Conservation (phyloP, 2,329 filamentous ascomycete species). For the Colletotrichum costaricense region DNA sequence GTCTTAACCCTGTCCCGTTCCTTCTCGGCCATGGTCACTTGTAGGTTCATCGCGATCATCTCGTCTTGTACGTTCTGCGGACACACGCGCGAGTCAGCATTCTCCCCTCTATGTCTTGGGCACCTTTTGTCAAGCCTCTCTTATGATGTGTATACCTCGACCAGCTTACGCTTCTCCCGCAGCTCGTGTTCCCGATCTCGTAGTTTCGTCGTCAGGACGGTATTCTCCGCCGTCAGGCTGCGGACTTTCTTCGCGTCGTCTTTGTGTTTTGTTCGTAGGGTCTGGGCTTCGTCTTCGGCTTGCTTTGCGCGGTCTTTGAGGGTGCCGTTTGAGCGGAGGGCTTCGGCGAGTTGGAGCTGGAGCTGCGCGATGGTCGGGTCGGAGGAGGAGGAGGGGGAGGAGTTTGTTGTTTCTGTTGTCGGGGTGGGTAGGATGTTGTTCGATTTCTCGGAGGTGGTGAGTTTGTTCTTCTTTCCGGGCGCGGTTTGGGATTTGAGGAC, state of each 20-base stretch:
- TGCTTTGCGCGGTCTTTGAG: slow-evolving; percentile 72
- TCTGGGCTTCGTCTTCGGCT: slow-evolving; percentile 72
- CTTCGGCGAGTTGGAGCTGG: slow-evolving; percentile 78
- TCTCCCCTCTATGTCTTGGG: not conserved
- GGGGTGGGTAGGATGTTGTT: not conserved
- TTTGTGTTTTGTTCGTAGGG: slow-evolving; percentile 68
- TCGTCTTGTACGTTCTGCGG: slow-evolving; percentile 87
- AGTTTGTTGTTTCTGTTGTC: slow-evolving; percentile 11
- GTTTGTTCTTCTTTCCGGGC: slow-evolving; percentile 34
- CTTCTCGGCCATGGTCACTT: slow-evolving; percentile 88
- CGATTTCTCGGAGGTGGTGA: slow-evolving; percentile 38
- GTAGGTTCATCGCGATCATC: slow-evolving; percentile 86
- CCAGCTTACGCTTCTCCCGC: slow-evolving; percentile 82
- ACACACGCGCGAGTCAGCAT: slow-evolving; percentile 4
- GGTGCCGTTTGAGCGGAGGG: slow-evolving; percentile 78
- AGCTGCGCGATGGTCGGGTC: slow-evolving; percentile 60
- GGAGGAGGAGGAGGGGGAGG: slow-evolving; percentile 33
- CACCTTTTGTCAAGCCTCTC: not conserved
- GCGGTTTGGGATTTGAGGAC: slow-evolving; percentile 46
- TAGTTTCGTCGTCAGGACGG: slow-evolving; percentile 72
- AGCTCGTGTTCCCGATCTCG: slow-evolving; percentile 89
- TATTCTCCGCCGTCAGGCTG: slow-evolving; percentile 71
- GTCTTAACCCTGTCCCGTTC: slow-evolving; percentile 76
- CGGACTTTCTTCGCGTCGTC: slow-evolving; percentile 72
- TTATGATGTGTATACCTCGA: slow-evolving; percentile 65